A percentile compares a stretch with the other conserved stretches of the same genome.
Conservation (phyloP, 2,329 filamentous ascomycete species). For the Chaetomium olivaceum region DNA sequence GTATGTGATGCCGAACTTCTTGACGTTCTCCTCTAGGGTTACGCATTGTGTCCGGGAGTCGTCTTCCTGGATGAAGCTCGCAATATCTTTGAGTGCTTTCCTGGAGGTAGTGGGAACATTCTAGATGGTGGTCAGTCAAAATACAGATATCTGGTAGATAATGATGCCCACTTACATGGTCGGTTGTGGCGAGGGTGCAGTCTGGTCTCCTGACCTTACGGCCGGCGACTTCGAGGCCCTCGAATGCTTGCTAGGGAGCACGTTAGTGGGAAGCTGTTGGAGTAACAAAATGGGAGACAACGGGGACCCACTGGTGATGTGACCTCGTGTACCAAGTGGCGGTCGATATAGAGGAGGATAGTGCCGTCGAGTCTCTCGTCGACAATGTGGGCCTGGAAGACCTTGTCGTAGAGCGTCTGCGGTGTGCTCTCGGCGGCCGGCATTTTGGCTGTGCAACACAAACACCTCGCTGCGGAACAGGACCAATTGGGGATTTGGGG, state of each 20-base stretch:
- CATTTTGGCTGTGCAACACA: constrained; percentile 56
- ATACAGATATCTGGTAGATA: background rate
- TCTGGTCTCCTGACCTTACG: constrained; percentile 89
- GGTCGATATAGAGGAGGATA: constrained; percentile 89
- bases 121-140: constrained; percentile 45
- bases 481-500: background rate
- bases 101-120: constrained; percentile 91
- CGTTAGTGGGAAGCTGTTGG: background rate
- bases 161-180: constrained; percentile 68
- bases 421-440: constrained; percentile 70
- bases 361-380: constrained; percentile 95
- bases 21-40: constrained; percentile 96
- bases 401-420: constrained; percentile 95
- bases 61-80: constrained; percentile 89
- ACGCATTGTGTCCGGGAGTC: constrained; percentile 93
- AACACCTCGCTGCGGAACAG: constrained; percentile 2
- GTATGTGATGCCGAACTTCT: constrained; percentile 93
- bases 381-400: constrained; percentile 90
- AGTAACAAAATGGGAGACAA: background rate
- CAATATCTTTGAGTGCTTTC: constrained; percentile 91
- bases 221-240: constrained; percentile 86
- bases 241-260: constrained; percentile 81
- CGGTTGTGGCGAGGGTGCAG: constrained; percentile 93
- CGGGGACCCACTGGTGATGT: constrained; percentile 76
- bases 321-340: constrained; percentile 97